These are phyloP conservation scores for Barnettozyma sp. DNA, from an alignment of 805 yeast genomes.

Conservation along the genomic window DNA sequence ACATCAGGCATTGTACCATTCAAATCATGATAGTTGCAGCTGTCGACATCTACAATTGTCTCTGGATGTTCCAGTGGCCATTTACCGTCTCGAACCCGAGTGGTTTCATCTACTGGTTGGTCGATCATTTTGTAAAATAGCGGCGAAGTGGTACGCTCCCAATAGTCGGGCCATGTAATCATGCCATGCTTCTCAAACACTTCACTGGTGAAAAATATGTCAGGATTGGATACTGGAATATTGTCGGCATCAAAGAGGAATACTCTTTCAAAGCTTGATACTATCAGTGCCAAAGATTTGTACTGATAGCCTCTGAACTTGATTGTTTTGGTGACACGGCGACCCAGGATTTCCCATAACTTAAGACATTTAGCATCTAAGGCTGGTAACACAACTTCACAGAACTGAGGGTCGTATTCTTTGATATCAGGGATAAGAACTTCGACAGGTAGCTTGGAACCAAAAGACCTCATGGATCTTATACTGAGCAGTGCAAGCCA, in stretches of 20 bases:
- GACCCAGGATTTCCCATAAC: conserved; percentile 3
- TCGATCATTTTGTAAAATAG: not conserved
- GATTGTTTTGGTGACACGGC: not conserved
- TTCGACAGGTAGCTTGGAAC: conserved; percentile 2
- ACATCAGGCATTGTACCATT: conserved; percentile 2
- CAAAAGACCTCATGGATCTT: not conserved
- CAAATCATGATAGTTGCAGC: conserved; percentile 1
- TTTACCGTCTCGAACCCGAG: not conserved
- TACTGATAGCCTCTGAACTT: conserved; percentile 2
- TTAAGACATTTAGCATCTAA: conserved; percentile 1
- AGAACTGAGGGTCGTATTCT: conserved; percentile 1
- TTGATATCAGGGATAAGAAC: conserved; percentile 2
- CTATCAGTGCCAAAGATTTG: conserved; percentile 1
- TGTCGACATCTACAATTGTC: not conserved
- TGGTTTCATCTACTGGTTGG: not conserved
- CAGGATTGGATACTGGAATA: conserved; percentile 1
- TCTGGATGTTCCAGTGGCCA: conserved; percentile 2
- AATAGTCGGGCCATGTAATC: conserved; percentile 3
- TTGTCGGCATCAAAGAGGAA: conserved; percentile 3
- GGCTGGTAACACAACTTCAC: conserved; percentile 1
- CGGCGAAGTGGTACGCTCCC: conserved; percentile 3
- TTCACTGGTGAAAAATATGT: not conserved
- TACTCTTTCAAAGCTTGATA: conserved; percentile 3
- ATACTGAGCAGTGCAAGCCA: conserved; percentile 2
- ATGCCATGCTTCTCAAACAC: not conserved